Evolutionary conservation across 495 filamentous ascomycete genomes (phyloP), one percentile per base, ranked within the genome.

Genomic region (Usnea hakonensis): DNA sequence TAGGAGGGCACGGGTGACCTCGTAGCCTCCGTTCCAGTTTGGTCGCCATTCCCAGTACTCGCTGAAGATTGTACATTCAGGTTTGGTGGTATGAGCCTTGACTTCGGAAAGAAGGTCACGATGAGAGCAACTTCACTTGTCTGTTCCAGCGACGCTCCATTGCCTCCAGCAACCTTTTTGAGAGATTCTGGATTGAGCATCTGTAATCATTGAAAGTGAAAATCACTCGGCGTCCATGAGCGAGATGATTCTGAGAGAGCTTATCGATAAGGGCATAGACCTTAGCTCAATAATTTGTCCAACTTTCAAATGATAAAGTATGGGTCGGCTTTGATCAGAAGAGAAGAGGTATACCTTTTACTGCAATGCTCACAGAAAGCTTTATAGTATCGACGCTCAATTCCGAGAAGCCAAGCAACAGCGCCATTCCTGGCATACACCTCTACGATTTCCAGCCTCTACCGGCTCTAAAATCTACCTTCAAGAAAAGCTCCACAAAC

Each of bases 401-500:
- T 37, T 79, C 83, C 9, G 81, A 81, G 9, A 83, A 88, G 74
- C 73, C 82, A 61, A 81, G 85, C 63, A 84, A 84, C 60, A 84
- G 84, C 16, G 81, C 83, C 53, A 80, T 83, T 57, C 76, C 86
- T 32, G 89, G 87, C 55, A 88, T 97, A 68, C 91, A 91, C 75
- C 64, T 92, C 64, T 88, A 95, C 69, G 88, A 89, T 62, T 80
- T 90, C 65, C 88, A 91, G 68, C 89, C 92, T 54, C 77, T 84
- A 54, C 81, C 85, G 60, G 79, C 83, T 9, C 80, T 89, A 65
- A 87, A 85, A 69, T 79, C 82, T 62, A 83, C 84, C 64, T 95
- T 95, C 82, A 97, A 96, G 81, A 96, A 95, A 77, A 95, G 89
- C 76, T 90, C 90, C 37, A 87, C 88, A 10, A 77, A 85, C 28